A percentile compares a stretch with the other conserved stretches of the same genome.
phyloP scores from a whole-genome alignment of 129 eudicot species.

The Smallanthus sonchifolius region DNA sequence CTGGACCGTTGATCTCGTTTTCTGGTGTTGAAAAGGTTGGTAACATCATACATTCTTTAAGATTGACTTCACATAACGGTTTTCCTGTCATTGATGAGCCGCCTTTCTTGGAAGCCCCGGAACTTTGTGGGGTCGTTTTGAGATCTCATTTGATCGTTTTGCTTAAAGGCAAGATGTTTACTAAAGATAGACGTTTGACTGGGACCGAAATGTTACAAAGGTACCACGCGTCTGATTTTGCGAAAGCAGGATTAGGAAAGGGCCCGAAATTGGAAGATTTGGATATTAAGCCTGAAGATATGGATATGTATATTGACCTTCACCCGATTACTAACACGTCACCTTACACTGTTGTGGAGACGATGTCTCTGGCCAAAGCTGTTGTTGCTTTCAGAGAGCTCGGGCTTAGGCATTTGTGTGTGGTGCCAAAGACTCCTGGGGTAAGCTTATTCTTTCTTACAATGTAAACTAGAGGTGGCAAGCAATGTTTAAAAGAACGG shows the following conservation, averaged over 20 bases:
- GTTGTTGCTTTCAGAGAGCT: conserved; percentile 77
- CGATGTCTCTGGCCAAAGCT: conserved; percentile 97
- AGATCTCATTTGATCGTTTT: conserved; percentile 88
- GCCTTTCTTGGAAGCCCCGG: conserved; percentile 79
- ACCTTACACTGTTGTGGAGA: conserved; percentile 86
- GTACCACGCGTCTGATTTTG: conserved; percentile 79
- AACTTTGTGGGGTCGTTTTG: conserved; percentile 82
- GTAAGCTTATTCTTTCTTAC: conserved; percentile 16
- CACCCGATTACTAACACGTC: conserved; percentile 92
- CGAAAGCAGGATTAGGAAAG: conserved; percentile 89
- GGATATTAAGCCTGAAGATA: conserved; percentile 58
- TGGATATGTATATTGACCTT: conserved; percentile 94
- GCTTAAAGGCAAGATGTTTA: conserved; percentile 65
- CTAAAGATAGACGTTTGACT: conserved; percentile 37
- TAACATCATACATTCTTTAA: conserved; percentile 57
- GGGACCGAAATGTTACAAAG: conserved; percentile 49
- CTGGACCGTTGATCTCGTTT: conserved; percentile 81
- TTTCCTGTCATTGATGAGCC: conserved; percentile 99
- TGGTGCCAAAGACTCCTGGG: conserved; percentile 70
- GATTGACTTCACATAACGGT: conserved; percentile 71
- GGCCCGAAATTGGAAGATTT: conserved; percentile 81
- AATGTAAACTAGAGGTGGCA: neutral
- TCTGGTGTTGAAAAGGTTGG: conserved; percentile 85
- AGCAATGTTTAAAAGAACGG: too few species aligned
- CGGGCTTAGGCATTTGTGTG: conserved; percentile 90